Percentiles rank a stretch among this genome's conserved stretches.
Conservation (phyloP, 2,329 filamentous ascomycete species). For the Hawksworthiomyces lignivorus region DNA sequence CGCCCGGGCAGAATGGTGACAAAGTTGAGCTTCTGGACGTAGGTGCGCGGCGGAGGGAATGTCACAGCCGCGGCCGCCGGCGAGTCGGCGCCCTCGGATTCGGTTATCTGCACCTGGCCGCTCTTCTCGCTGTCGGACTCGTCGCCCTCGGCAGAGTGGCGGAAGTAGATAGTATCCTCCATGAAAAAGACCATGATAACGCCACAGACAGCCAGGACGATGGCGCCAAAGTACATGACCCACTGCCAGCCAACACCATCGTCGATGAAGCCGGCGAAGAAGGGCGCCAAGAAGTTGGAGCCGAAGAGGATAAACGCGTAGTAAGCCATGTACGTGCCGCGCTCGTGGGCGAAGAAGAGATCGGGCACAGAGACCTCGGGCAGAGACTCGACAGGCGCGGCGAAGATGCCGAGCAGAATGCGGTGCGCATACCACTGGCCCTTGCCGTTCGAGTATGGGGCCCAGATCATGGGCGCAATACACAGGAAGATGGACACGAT, state of each 20-base stretch:
- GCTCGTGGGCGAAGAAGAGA: conserved; percentile 49
- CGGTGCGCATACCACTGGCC: neutral
- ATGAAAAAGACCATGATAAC: conserved; percentile 49
- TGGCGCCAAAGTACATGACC: conserved; percentile 46
- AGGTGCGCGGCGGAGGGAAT: conserved; percentile 14
- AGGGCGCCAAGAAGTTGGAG: conserved; percentile 27
- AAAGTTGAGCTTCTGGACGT: conserved; percentile 18
- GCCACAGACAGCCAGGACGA: conserved; percentile 40
- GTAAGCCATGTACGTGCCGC: conserved; percentile 42
- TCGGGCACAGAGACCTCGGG: conserved; percentile 36
- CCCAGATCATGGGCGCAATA: conserved; percentile 27
- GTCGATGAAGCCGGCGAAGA: conserved; percentile 41
- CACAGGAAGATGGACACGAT: conserved; percentile 20
- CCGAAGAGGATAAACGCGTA: conserved; percentile 34
- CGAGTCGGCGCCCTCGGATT: neutral
- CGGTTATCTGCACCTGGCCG: neutral
- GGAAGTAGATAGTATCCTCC: conserved; percentile 51
- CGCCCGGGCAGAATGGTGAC: conserved; percentile 11
- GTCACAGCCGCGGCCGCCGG: neutral
- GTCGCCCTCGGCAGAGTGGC: conserved; percentile 24
- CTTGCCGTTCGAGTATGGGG: conserved; percentile 25
- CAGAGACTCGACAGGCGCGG: conserved; percentile 36
- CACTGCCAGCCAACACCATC: conserved; percentile 41
- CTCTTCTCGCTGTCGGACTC: conserved; percentile 11
- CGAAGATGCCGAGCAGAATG: conserved; percentile 24